Evolutionary conservation across 176 grass and related monocot genomes (phyloP).

Genomic region (Calamus simplicifolius): DNA sequence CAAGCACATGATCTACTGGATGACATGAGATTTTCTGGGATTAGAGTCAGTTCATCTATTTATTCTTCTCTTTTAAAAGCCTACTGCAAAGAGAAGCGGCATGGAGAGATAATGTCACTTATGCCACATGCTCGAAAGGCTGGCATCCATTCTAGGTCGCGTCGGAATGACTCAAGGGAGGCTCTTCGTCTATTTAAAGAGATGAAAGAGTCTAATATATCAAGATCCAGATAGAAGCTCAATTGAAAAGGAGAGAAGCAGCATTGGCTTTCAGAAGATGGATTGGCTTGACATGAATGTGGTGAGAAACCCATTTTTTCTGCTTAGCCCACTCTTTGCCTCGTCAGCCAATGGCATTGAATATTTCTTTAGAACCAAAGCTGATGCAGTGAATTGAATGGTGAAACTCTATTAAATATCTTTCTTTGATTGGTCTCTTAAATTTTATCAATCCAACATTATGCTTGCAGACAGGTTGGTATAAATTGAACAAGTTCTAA

Average conservation of each 20-base stretch:
- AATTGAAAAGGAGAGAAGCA: conserved; percentile 75
- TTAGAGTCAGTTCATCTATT: conserved; percentile 63
- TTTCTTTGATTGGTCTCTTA: too few relatives aligned
- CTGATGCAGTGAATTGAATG: too few relatives aligned
- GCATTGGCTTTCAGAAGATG: conserved; percentile 73
- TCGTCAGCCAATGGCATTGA: too few relatives aligned
- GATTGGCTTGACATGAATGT: conserved; percentile 78
- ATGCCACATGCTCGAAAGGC: conserved; percentile 59
- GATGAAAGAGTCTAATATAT: conserved; percentile 51
- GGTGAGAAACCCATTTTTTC: too few relatives aligned
- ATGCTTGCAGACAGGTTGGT: too few relatives aligned
- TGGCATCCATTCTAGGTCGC: conserved; percentile 58
- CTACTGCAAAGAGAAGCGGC: conserved; percentile 53
- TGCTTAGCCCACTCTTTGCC: too few relatives aligned
- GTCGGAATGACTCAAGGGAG: conserved; percentile 39
- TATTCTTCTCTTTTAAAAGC: conserved; percentile 76
- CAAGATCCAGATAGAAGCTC: conserved; percentile 76
- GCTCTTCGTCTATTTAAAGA: conserved; percentile 53
- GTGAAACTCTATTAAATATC: too few relatives aligned
- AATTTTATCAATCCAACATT: too few relatives aligned
- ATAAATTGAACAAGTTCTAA: too few relatives aligned
- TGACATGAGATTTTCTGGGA: conserved; percentile 84
- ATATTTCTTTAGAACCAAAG: too few relatives aligned
- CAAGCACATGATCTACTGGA: conserved; percentile 88
- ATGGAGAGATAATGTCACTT: conserved; percentile 53